Percentiles rank a stretch among this genome's conserved stretches.
Conservation (phyloP, 2,329 filamentous ascomycete genomes). For the Fusarium albidum region DNA sequence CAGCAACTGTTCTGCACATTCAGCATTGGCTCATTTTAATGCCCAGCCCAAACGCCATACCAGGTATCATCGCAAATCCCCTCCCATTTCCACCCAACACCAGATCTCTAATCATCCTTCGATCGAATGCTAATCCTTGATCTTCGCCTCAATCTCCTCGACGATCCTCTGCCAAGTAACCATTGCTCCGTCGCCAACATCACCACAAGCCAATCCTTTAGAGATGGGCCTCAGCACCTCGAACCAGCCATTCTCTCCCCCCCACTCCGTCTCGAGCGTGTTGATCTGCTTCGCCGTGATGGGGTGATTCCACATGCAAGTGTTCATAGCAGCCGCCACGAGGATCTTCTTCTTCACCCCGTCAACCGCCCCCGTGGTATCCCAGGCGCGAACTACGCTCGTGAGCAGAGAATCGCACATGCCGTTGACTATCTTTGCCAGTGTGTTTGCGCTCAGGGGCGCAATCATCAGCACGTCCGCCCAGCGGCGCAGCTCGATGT, state of each 20-base stretch:
- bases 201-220: conserved; percentile 85
- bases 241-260: conserved; percentile 58
- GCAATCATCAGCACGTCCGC: conserved; percentile 82
- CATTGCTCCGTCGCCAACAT: conserved; percentile 85
- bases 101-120: neutral
- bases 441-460: conserved; percentile 82
- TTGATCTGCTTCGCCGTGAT: conserved; percentile 77
- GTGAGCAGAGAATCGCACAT: conserved; percentile 81
- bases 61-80: too few relatives aligned
- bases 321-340: conserved; percentile 88
- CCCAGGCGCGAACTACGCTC: conserved; percentile 85
- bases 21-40: too few relatives aligned
- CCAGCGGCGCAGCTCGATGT: conserved; percentile 86
- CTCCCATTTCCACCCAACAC: neutral
- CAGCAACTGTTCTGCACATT: too few relatives aligned
- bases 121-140: conserved; percentile 40
- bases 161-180: conserved; percentile 82
- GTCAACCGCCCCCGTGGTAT: conserved; percentile 72
- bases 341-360: conserved; percentile 71
- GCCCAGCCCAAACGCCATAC: too few relatives aligned
- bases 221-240: conserved; percentile 76
- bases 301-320: conserved; percentile 88
- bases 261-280: conserved; percentile 79
- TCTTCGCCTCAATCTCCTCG: conserved; percentile 62
- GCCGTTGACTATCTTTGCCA: conserved; percentile 85